phyloP scores from a whole-genome alignment of 164 flowering plant genomes.

The Malania oleifera region DNA sequence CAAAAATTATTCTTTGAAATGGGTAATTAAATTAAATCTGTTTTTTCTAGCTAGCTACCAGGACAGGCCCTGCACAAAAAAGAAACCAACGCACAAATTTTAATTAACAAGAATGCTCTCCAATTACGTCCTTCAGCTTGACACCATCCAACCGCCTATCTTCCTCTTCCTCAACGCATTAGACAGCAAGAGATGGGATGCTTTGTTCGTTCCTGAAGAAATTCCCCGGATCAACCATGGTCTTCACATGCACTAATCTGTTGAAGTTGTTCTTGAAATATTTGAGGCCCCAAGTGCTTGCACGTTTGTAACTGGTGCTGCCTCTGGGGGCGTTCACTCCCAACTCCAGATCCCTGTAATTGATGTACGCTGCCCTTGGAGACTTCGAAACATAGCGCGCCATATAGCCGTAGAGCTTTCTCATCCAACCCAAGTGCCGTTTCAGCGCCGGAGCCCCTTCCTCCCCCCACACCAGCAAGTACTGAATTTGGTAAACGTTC shows the following conservation, averaged over 20 bases:
- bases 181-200: background rate
- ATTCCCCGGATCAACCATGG: background rate
- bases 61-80: too few species aligned
- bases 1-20: too few species aligned
- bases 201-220: background rate
- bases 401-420: background rate
- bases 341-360: background rate
- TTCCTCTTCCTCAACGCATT: too few species aligned
- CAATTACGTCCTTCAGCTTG: too few species aligned
- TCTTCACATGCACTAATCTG: background rate
- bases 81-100: too few species aligned
- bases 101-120: too few species aligned
- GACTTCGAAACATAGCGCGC: background rate
- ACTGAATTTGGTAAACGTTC: background rate
- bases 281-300: background rate
- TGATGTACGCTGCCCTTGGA: background rate
- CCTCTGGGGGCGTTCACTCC: background rate
- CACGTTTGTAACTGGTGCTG: background rate
- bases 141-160: too few species aligned
- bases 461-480: background rate
- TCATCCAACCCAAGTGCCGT: background rate
- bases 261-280: background rate
- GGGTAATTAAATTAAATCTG: too few species aligned
- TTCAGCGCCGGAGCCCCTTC: background rate
- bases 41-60: too few species aligned